Evolutionary conservation across 306 rosid species (phyloP), one percentile per base, ranked within the genome.

Genomic region (Casuarina glauca): DNA sequence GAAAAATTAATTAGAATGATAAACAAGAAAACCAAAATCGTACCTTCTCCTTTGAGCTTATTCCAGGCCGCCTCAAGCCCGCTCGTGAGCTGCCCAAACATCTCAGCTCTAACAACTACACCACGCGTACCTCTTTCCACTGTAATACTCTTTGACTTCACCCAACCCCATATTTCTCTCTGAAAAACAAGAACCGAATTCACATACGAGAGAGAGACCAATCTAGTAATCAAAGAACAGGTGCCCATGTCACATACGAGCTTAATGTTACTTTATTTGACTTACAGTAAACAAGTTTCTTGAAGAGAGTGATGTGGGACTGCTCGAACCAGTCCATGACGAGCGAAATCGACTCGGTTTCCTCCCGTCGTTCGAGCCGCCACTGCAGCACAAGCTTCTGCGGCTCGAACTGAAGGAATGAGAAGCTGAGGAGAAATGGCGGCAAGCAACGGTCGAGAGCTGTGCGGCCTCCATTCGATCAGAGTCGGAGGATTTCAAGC

Each of bases 11-110:
- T n/a, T 8, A 57, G 32, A 54, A 54, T 1, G 1, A 57, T 9
- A 13, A 5, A 66, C 6, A 39, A 15, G 20, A 67, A 67, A 2
- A 6, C 17, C 36, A 4, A 66, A 70, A 9, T 26, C 66, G 57
- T 49, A 90, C 99, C 99, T 95, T 93, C 97, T 83, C 99, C 97
- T 76, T 84, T 95, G 89, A 95, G 97, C 81, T 93, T 95, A 89
- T 79, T 93, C 99, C 99, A 93, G 44, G 99, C 98, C 45, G 97
- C 54, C 80, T 95, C 99, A 58, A 95, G 95, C 43, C 99, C 97
- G 76, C 90, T 87, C 0, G 99, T 88, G 78, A 95, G 82, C 64
- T 95, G 99, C 38, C 97, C 97, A 66, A 95, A 95, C 99, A 95
- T 95, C 77, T 95, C 99, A 50, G 99, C 97, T 78, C 94, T 85